These are phyloP conservation scores for Monosporozyma yasuniensis DNA, from an alignment of 805 yeast genomes.

Conservation along the genomic window DNA sequence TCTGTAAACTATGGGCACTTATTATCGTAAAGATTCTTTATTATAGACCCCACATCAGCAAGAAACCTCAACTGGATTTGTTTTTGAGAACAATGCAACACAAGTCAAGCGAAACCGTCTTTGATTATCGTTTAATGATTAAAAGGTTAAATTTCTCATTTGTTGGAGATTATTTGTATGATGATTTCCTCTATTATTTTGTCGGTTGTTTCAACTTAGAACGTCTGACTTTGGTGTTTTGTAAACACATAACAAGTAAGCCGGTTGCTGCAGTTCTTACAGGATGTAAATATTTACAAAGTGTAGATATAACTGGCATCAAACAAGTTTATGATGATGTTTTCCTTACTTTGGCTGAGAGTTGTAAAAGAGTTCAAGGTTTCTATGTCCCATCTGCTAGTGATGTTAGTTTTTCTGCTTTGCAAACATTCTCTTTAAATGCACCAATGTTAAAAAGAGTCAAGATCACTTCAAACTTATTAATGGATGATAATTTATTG, in stretches of 20 bases:
- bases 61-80: slow-evolving; percentile 44
- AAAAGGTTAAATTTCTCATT: slow-evolving; percentile 73
- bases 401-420: slow-evolving; percentile 56
- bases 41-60: slow-evolving; percentile 71
- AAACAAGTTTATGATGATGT: slow-evolving; percentile 61
- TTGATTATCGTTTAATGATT: slow-evolving; percentile 61
- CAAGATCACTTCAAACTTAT: slow-evolving; percentile 63
- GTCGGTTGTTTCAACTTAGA: slow-evolving; percentile 70
- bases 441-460: slow-evolving; percentile 77
- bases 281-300: slow-evolving; percentile 64
- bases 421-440: slow-evolving; percentile 45
- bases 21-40: slow-evolving; percentile 72
- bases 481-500: slow-evolving; percentile 57
- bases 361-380: slow-evolving; percentile 77
- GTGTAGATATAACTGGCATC: slow-evolving; percentile 81
- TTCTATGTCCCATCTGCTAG: slow-evolving; percentile 81
- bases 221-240: slow-evolving; percentile 76
- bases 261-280: slow-evolving; percentile 55
- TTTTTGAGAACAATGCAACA: slow-evolving; percentile 27
- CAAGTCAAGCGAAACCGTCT: slow-evolving; percentile 36
- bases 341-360: slow-evolving; percentile 53
- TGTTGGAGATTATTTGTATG: slow-evolving; percentile 59
- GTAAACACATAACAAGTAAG: slow-evolving; percentile 50
- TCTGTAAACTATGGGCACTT: slow-evolving; percentile 74
- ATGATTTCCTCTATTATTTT: slow-evolving; percentile 51